Evolutionary conservation across 2,329 filamentous ascomycete genomes (phyloP), one percentile per base, ranked within the genome.

Genomic region (Alternaria triticimaculans): DNA sequence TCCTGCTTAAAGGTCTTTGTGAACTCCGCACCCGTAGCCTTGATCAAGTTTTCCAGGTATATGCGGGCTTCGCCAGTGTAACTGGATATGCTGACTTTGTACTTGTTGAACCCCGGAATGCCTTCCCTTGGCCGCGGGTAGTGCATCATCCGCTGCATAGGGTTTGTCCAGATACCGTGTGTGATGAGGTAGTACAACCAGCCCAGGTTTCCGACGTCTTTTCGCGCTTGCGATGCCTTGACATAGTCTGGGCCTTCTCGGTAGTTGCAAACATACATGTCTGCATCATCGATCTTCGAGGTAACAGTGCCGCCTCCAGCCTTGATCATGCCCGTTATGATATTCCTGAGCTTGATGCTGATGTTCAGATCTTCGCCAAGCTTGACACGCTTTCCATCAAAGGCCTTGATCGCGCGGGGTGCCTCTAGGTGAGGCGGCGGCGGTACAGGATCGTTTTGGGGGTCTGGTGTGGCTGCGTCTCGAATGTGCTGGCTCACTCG

Each of bases 111-210:
- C 0, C 93, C 94, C 0, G 90, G 88, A 37, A 99, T 89, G 1
- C 93, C 92, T 9, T 89, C 79, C 50, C 87, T 88, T 6, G 94
- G 92, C 14, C 97, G 77, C 0, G 96, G 96, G 70, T 99, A 99
- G 77, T 99, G 96, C 23, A 99, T 84, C 28, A 98, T 85, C 54
- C 93, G 90, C 46, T 89, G 88, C 62, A 94, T 84, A 0, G 96
- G 95, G 12, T 92, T 94, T 2, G 92, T 95, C 92, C 94, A 99
- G 65, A 89, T 85, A 75, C 97, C 94, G 71, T 92, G 89, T 3
- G 93, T 93, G 76, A 98, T 96, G 58, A 99, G 84, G 79, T 95
- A 90, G 79, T 96, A 98, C 12, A 99, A 85, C 96, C 96, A 99
- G 1, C 94, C 90, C 21, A 99, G 83, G 76, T 96, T 99, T 15